Evolutionary conservation across 768 basidiomycete genomes (phyloP), one percentile per base, ranked within the genome.

Genomic region (Boletus reticulatus): DNA sequence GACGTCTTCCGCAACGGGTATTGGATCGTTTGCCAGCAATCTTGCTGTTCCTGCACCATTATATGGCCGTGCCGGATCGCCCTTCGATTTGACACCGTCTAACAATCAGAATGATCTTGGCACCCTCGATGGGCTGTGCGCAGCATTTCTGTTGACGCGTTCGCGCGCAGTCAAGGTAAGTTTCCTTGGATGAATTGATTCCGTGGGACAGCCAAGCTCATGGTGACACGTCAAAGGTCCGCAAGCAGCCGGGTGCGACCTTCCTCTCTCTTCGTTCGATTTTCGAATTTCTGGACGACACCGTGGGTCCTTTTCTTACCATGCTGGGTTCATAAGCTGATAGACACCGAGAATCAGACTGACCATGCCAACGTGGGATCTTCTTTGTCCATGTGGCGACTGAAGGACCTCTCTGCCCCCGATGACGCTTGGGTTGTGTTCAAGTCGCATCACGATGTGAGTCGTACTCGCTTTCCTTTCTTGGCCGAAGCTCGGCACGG

Each of bases 401-500:
- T 77, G 27, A 72, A 71, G 42, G 74, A 80, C 20, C 69, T 74
- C 6, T 56, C 63, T 46, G 44, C 65, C 4, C 61, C 59, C 47
- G 73, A 78, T 45, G 72, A 74, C 14, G 71, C 82, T 12, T 87
- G 81, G 82, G 77, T 79, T 1, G 79, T 86, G 10, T 85, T 85
- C 69, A 68, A 68, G 56, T 78, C 79, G 0, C 86, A 87, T 59
- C 79, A 81, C 64, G 83, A 87, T 75, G 85, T 87, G 56, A 63
- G 84, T 39, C n/a, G 38, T 16, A 5, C 12, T 34, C 32, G 4
- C 12, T 34, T 34, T 24, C 10, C 19, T 17, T 1, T 39, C 24
- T n/a, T 16, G 29, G 29, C 29, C 9, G 29, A 29, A 29, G 29
- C 8, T 20, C 11, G 24, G 14, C 51, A 56, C 42, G 49, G 38